These are phyloP conservation scores for Xanthoceras sorbifolium DNA, from an alignment of 345 rosid genomes.

Conservation along the genomic window DNA sequence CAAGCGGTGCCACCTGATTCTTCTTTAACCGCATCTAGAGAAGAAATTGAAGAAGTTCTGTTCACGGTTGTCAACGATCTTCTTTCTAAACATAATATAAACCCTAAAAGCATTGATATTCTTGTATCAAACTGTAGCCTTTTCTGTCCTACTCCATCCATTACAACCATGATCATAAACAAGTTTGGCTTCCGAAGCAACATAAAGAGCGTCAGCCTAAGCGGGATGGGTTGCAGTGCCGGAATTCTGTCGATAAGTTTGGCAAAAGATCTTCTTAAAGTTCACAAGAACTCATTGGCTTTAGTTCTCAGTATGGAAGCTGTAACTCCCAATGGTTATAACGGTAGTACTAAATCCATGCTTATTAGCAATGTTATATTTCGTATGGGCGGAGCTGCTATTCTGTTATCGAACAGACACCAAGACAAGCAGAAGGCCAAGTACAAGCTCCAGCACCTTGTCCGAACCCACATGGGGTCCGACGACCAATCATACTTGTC, in stretches of 20 bases:
- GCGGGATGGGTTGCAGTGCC: constrained; percentile 73
- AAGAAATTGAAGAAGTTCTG: constrained; percentile 51
- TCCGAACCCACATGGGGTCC: constrained; percentile 59
- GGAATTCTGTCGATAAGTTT: constrained; percentile 54
- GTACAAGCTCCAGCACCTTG: constrained; percentile 58
- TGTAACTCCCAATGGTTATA: constrained; percentile 43
- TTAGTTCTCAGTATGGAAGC: constrained; percentile 64
- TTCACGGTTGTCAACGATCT: constrained; percentile 51
- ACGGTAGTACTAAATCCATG: constrained; percentile 53
- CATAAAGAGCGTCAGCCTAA: constrained; percentile 54
- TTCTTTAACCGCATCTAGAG: constrained; percentile 30
- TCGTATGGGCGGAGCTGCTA: constrained; percentile 65
- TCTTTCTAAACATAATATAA: constrained; percentile 45
- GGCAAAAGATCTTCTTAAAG: constrained; percentile 54
- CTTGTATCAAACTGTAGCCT: constrained; percentile 72
- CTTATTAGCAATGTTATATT: constrained; percentile 53
- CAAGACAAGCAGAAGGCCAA: constrained; percentile 43
- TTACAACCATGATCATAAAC: constrained; percentile 50
- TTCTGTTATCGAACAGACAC: constrained; percentile 54
- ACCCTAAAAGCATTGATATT: constrained; percentile 58
- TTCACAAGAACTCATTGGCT: constrained; percentile 51
- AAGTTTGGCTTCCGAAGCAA: constrained; percentile 52
- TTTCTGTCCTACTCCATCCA: constrained; percentile 70
- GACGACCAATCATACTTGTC: constrained; percentile 46
- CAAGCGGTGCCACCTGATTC: constrained; percentile 45